Percentiles rank a stretch among this genome's conserved stretches.
Evolutionary conservation across 1,284 basidiomycete species (phyloP).

Genomic region (Trichosporon asahii): DNA sequence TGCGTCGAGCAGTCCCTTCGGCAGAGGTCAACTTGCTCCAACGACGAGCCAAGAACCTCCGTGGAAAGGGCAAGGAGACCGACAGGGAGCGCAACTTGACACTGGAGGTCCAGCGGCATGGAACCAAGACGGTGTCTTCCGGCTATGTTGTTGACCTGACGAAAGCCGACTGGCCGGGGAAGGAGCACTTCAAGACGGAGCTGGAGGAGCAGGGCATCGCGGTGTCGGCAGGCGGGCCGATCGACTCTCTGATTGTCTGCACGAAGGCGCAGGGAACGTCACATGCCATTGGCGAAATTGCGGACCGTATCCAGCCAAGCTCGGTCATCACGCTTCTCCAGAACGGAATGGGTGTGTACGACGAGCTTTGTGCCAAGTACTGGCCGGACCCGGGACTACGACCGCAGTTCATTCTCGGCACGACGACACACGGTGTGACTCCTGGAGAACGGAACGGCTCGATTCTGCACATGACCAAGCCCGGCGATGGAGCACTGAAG

Average conservation of each 20-base stretch:
- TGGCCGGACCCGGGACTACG: slow-evolving; percentile 70
- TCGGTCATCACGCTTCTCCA: slow-evolving; percentile 86
- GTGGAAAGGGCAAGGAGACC: neutral
- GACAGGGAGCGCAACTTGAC: neutral
- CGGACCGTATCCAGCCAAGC: slow-evolving; percentile 62
- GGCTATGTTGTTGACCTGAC: slow-evolving; percentile 30
- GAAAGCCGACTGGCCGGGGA: neutral
- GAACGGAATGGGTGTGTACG: slow-evolving; percentile 87
- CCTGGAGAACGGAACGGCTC: slow-evolving; percentile 11
- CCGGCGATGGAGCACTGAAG: slow-evolving; percentile 61
- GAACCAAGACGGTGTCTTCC: slow-evolving; percentile 21
- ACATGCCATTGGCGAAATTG: slow-evolving; percentile 60
- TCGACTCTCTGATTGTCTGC: slow-evolving; percentile 74
- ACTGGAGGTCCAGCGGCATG: slow-evolving; percentile 15
- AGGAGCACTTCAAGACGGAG: neutral
- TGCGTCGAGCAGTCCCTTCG: slow-evolving; percentile 59
- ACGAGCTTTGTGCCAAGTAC: slow-evolving; percentile 64
- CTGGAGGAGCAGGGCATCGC: neutral
- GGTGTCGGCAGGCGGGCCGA: slow-evolving; percentile 33
- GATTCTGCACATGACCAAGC: slow-evolving; percentile 59
- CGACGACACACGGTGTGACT: slow-evolving; percentile 71
- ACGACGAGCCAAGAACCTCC: neutral
- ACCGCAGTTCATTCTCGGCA: slow-evolving; percentile 81
- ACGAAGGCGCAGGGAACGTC: slow-evolving; percentile 72
- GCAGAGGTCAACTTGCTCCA: slow-evolving; percentile 64